phyloP scores from a whole-genome alignment of 2,329 filamentous ascomycete species.

The Hypomyces rosellus region DNA sequence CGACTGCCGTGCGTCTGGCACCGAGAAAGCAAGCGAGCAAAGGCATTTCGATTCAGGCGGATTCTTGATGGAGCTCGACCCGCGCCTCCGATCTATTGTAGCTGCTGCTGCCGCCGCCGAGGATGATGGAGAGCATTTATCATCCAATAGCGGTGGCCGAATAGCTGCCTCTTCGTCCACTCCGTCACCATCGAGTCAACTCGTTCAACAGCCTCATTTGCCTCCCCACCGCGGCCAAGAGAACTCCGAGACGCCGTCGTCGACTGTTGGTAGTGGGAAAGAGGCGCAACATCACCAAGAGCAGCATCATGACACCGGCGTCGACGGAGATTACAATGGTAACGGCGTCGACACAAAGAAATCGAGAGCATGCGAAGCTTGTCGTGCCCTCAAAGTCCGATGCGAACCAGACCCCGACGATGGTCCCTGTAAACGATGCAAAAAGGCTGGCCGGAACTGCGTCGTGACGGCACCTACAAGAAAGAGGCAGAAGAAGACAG shows the following conservation, averaged over 20 bases:
- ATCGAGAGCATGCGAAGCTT: constrained; percentile 67
- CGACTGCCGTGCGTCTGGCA: constrained; percentile 19
- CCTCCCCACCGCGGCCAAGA: constrained; percentile 16
- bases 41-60: neutral
- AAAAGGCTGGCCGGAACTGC: constrained; percentile 72
- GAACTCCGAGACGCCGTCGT: constrained; percentile 17
- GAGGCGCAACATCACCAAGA: constrained; percentile 14
- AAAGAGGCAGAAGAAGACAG: constrained; percentile 87
- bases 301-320: constrained; percentile 13
- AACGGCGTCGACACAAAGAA: constrained; percentile 51
- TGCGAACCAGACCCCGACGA: constrained; percentile 69
- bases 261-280: neutral
- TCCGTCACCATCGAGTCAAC: constrained; percentile 14
- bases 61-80: constrained; percentile 28
- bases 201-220: constrained; percentile 1
- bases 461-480: constrained; percentile 67
- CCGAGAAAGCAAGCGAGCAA: neutral
- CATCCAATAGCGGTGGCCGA: neutral
- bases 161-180: constrained; percentile 10
- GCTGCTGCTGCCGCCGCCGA: neutral
- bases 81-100: constrained; percentile 19
- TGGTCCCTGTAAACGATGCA: constrained; percentile 67
- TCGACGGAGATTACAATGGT: constrained; percentile 8
- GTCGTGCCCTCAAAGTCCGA: constrained; percentile 71
- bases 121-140: neutral